Conservation (phyloP, 2,329 filamentous ascomycete genomes). For the Claviceps digitariae region DNA sequence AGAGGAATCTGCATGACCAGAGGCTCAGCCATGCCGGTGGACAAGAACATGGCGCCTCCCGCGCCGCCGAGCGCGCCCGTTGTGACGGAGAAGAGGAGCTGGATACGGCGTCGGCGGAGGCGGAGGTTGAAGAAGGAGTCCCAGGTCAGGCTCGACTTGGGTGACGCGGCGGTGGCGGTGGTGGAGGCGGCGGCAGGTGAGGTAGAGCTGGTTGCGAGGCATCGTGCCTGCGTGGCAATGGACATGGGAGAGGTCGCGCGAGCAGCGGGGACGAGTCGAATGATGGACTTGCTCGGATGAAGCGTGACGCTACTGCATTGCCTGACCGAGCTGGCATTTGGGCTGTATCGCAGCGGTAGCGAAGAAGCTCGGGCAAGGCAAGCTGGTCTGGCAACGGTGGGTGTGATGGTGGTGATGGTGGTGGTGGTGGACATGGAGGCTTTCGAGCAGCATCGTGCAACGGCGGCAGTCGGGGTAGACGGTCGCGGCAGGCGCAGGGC, state of each 20-base stretch:
- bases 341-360: slow-evolving; percentile 7
- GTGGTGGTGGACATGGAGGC: slow-evolving; percentile 16
- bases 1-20: slow-evolving; percentile 60
- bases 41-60: slow-evolving; percentile 51
- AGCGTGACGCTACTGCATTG: not conserved
- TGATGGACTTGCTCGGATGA: slow-evolving; percentile 1
- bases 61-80: slow-evolving; percentile 49
- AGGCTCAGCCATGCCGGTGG: slow-evolving; percentile 58
- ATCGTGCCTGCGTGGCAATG: slow-evolving; percentile 6
- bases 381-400: slow-evolving; percentile 7
- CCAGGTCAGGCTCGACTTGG: slow-evolving; percentile 50
- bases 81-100: slow-evolving; percentile 61
- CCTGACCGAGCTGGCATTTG: not conserved
- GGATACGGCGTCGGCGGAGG: slow-evolving; percentile 70
- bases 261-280: slow-evolving; percentile 3
- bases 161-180: slow-evolving; percentile 1
- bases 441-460: slow-evolving; percentile 13
- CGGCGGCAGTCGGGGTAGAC: slow-evolving; percentile 10
- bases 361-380: slow-evolving; percentile 11
- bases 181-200: not conserved
- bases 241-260: not conserved
- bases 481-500: slow-evolving; percentile 18
- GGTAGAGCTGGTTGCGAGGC: not conserved
- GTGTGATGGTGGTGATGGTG: slow-evolving; percentile 5
- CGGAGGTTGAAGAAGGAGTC: slow-evolving; percentile 87